A percentile compares a stretch with the other conserved stretches of the same genome.
Evolutionary conservation across 78 protist species (phyloP).

Genomic region (slime mould (Dictyostelium discoideum)): dicty_2.7 NC_007088.5:3917001-3917500

Average conservation of each 20-base stretch:
- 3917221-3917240: not conserved
- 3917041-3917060: too few species aligned
- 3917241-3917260: not conserved
- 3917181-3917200: not conserved
- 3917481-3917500: not conserved
- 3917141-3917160: not conserved
- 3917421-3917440: not conserved
- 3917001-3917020: too few species aligned
- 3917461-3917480: not conserved
- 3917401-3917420: not conserved
- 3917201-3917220: not conserved
- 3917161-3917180: conserved; percentile 11
- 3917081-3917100: not conserved
- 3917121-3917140: not conserved
- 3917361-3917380: conserved; percentile 4
- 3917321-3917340: not conserved
- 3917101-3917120: not conserved
- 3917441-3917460: not conserved
- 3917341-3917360: not conserved
- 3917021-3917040: too few species aligned
- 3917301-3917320: not conserved
- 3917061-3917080: not conserved
- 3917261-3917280: not conserved
- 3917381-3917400: not conserved
- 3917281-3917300: not conserved